Conservation (phyloP, 2,329 filamentous ascomycete species). For the Xylariaceae sp. region DNA sequence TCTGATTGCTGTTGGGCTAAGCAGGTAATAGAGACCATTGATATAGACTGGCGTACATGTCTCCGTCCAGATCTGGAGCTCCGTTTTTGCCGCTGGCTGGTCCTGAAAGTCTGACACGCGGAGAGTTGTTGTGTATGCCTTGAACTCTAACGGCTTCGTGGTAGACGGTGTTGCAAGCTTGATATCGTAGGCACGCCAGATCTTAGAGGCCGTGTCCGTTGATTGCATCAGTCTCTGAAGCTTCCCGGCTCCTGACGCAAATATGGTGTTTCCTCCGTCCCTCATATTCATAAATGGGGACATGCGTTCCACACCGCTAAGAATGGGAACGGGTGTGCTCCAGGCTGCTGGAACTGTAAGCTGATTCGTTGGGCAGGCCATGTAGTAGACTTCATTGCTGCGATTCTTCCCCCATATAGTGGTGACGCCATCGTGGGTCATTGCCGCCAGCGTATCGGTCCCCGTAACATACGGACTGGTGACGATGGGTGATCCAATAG, state of each 20-base stretch:
- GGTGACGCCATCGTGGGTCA: too few relatives aligned
- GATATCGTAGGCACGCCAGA: constrained; percentile 4
- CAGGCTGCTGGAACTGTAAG: too few relatives aligned
- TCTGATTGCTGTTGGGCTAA: too few relatives aligned
- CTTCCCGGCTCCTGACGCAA: constrained; percentile 2
- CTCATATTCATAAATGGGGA: constrained; percentile 2
- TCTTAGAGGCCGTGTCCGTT: constrained; percentile 1
- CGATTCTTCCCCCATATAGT: too few relatives aligned
- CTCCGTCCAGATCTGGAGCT: too few relatives aligned
- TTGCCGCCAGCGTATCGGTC: too few relatives aligned
- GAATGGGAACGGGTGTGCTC: neutral
- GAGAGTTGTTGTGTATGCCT: constrained; percentile 3
- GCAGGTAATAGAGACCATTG: too few relatives aligned
- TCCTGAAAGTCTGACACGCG: neutral
- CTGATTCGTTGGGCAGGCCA: too few relatives aligned
- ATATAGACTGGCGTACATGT: too few relatives aligned
- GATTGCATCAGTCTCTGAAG: constrained; percentile 1
- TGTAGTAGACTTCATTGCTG: too few relatives aligned
- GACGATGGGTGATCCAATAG: too few relatives aligned
- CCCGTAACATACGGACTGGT: too few relatives aligned
- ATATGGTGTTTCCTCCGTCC: constrained; percentile 5
- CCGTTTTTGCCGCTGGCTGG: neutral
- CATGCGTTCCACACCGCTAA: neutral
- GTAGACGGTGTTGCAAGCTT: neutral
- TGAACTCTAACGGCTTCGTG: neutral